Evolutionary conservation across 257 asterid species (phyloP).

Genomic region (Dorcoceras hygrometricum): DNA sequence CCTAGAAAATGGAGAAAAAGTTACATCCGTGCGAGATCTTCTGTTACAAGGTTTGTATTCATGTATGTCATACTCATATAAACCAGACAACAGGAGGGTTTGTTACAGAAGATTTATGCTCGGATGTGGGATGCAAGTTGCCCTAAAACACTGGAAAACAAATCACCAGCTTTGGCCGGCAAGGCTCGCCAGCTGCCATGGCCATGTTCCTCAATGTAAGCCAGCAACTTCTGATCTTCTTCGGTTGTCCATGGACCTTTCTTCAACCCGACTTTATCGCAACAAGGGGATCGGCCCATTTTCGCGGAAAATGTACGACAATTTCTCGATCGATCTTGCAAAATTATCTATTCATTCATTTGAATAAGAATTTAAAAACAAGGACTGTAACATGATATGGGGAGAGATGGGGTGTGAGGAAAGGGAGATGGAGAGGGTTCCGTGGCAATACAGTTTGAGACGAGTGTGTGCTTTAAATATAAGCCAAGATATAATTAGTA

Average conservation of each 20-base stretch:
- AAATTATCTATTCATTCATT: background rate
- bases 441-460: too few relatives aligned
- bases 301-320: background rate
- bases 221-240: constrained; percentile 83
- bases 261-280: constrained; percentile 80
- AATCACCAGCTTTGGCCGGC: constrained; percentile 77
- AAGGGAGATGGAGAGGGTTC: background rate
- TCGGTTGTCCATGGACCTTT: constrained; percentile 98
- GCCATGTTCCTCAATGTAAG: constrained; percentile 82
- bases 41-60: too few relatives aligned
- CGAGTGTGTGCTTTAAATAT: background rate
- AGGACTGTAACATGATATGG: too few relatives aligned
- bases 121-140: too few relatives aligned
- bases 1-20: too few relatives aligned
- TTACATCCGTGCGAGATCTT: too few relatives aligned
- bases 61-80: too few relatives aligned
- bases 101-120: too few relatives aligned
- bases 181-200: constrained; percentile 98
- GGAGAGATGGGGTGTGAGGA: background rate
- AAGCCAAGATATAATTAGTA: background rate
- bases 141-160: too few relatives aligned
- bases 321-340: background rate
- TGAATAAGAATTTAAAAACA: background rate
- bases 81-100: too few relatives aligned
- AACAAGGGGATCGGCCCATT: constrained; percentile 96